phyloP scores from a whole-genome alignment of 139 green algal genomes.

The Diplosphaera chodatii region DNA sequence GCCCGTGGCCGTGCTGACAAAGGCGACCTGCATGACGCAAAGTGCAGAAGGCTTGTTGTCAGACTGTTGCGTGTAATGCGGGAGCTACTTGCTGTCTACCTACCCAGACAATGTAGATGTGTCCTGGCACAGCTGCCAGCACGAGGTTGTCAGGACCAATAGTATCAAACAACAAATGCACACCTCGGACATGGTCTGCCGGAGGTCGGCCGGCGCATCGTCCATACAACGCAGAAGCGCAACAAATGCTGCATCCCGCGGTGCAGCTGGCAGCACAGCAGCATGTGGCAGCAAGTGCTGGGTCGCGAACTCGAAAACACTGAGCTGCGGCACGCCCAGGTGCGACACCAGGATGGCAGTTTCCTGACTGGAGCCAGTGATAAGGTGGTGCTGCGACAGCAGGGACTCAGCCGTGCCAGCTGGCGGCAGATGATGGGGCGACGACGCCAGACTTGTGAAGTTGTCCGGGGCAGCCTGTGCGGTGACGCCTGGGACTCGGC shows the following conservation, averaged over 20 bases:
- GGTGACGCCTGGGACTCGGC: background rate
- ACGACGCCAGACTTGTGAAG: background rate
- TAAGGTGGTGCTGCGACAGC: constrained; percentile 35
- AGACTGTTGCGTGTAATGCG: too few relatives aligned
- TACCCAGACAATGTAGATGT: too few relatives aligned
- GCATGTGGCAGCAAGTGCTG: constrained; percentile 31
- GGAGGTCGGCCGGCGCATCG: background rate
- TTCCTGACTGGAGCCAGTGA: constrained; percentile 27
- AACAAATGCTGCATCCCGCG: constrained; percentile 12
- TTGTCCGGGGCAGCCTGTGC: background rate
- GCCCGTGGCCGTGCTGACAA: background rate
- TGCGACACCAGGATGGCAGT: constrained; percentile 27
- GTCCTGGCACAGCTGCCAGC: too few relatives aligned
- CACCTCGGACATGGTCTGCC: background rate
- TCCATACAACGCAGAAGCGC: constrained; percentile 11
- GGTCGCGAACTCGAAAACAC: constrained; percentile 18
- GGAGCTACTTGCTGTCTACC: too few relatives aligned
- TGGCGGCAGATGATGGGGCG: constrained; percentile 27
- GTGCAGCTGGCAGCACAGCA: constrained; percentile 4
- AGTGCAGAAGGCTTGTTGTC: too few relatives aligned
- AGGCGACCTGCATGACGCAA: background rate
- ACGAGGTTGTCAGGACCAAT: too few relatives aligned
- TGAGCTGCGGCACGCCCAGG: constrained; percentile 38
- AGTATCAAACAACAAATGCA: too few relatives aligned
- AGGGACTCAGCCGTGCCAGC: constrained; percentile 28